These are phyloP conservation scores for Cylindrotheca fusiformis DNA, from an alignment of 108 stramenopile genomes.

Conservation along the genomic window DNA sequence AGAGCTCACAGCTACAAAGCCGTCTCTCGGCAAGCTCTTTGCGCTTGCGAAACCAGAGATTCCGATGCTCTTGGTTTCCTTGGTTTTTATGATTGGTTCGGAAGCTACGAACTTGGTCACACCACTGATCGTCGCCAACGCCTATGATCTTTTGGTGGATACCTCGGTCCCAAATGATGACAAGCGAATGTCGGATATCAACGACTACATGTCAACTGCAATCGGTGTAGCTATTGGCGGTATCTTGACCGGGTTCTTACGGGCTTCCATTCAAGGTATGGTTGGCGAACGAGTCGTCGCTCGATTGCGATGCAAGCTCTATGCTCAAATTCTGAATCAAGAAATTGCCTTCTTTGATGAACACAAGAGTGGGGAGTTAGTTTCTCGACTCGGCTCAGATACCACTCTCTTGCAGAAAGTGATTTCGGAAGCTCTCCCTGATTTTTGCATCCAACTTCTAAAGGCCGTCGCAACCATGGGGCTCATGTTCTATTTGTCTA, in stretches of 20 bases:
- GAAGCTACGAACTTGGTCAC: slow-evolving; percentile 35
- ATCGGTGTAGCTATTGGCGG: slow-evolving; percentile 28
- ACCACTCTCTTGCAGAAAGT: slow-evolving; percentile 64
- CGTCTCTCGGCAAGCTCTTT: slow-evolving; percentile 18
- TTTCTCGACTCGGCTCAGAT: slow-evolving; percentile 67
- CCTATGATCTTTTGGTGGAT: slow-evolving; percentile 49
- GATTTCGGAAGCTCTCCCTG: slow-evolving; percentile 48
- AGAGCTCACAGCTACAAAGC: neutral
- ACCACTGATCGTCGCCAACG: slow-evolving; percentile 45
- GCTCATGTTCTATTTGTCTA: slow-evolving; percentile 68
- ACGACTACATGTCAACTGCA: slow-evolving; percentile 36
- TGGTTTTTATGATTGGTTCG: slow-evolving; percentile 34
- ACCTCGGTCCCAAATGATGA: slow-evolving; percentile 1
- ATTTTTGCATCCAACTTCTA: slow-evolving; percentile 44
- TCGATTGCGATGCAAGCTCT: slow-evolving; percentile 54
- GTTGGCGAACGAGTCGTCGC: slow-evolving; percentile 79
- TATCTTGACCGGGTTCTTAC: slow-evolving; percentile 38
- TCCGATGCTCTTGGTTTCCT: slow-evolving; percentile 27
- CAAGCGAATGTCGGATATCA: slow-evolving; percentile 38
- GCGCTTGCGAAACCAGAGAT: slow-evolving; percentile 24
- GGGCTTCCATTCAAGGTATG: slow-evolving; percentile 41
- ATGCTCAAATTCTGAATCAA: slow-evolving; percentile 57
- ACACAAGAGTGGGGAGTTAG: slow-evolving; percentile 72
- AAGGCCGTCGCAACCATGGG: slow-evolving; percentile 43
- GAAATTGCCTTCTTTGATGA: slow-evolving; percentile 86